phyloP scores from a whole-genome alignment of 2,329 filamentous ascomycete genomes.

The Neofusicoccum laricinum region DNA sequence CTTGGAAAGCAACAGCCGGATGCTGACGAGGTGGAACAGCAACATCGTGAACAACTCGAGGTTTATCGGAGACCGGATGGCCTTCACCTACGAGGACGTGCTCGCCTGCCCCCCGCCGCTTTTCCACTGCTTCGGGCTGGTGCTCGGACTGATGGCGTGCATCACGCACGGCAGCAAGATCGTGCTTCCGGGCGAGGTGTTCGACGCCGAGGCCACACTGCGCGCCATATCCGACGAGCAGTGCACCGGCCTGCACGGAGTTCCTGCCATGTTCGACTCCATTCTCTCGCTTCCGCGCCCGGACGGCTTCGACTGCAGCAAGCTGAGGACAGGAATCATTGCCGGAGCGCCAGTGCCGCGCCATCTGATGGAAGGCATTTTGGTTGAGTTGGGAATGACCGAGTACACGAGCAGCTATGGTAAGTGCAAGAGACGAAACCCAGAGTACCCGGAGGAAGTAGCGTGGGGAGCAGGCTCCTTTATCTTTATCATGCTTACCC shows the following conservation, averaged over 20 bases:
- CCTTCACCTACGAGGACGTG: conserved; percentile 59
- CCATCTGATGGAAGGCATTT: conserved; percentile 70
- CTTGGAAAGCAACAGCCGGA: background rate
- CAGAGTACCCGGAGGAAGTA: too few relatives aligned
- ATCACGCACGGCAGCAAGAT: conserved; percentile 74
- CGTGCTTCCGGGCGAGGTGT: conserved; percentile 72
- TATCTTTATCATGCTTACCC: background rate
- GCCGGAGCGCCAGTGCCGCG: conserved; percentile 74
- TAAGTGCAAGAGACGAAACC: background rate
- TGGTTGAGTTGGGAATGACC: conserved; percentile 69
- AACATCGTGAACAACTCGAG: conserved; percentile 40
- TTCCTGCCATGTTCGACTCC: conserved; percentile 81
- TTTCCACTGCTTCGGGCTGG: conserved; percentile 83
- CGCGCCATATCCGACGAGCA: conserved; percentile 54
- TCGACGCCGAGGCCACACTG: conserved; percentile 66
- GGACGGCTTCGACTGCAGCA: conserved; percentile 42
- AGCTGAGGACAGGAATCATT: conserved; percentile 71
- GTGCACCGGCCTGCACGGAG: conserved; percentile 72
- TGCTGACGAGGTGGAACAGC: conserved; percentile 20
- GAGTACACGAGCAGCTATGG: conserved; percentile 58
- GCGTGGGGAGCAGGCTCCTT: background rate
- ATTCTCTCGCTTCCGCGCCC: conserved; percentile 51
- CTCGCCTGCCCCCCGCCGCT: conserved; percentile 80
- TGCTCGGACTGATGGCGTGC: conserved; percentile 69
- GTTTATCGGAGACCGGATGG: conserved; percentile 66